Evolutionary conservation across 2,329 filamentous ascomycete genomes (phyloP).

Genomic region (Dryadomyces sulphureus): DNA sequence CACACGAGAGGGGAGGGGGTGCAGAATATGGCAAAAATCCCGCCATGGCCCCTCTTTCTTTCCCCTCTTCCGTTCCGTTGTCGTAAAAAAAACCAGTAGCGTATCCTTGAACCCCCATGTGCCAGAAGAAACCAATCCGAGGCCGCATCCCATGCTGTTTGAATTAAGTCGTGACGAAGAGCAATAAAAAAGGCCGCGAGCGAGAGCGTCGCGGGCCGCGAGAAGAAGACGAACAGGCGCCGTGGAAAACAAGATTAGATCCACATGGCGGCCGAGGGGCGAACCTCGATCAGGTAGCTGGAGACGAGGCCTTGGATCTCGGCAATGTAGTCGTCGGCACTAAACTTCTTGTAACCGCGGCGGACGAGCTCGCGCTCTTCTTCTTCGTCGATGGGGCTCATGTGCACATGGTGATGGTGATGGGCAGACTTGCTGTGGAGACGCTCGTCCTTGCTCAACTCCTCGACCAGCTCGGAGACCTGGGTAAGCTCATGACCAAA

Average conservation of each 20-base stretch:
- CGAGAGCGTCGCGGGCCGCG: background rate
- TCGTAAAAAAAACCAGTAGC: background rate
- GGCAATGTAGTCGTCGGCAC: slow-evolving; percentile 67
- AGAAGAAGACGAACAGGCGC: no score
- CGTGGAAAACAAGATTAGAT: no score
- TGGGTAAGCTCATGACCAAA: slow-evolving; percentile 85
- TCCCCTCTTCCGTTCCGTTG: background rate
- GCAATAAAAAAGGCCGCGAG: background rate
- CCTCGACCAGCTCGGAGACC: slow-evolving; percentile 84
- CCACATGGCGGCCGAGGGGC: slow-evolving; percentile 26
- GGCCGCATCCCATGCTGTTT: background rate
- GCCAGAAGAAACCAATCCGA: background rate
- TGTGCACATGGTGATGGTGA: background rate
- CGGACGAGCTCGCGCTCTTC: slow-evolving; percentile 57
- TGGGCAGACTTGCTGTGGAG: background rate
- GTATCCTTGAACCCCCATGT: background rate
- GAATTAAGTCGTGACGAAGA: background rate
- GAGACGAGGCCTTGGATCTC: slow-evolving; percentile 61
- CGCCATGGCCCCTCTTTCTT: background rate
- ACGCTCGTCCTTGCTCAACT: slow-evolving; percentile 48
- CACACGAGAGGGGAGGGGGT: no score
- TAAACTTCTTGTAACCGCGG: slow-evolving; percentile 58
- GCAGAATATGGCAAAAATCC: no score
- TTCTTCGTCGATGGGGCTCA: slow-evolving; percentile 39
- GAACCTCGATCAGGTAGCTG: slow-evolving; percentile 37